Evolutionary conservation across 257 asterid species (phyloP).

Genomic region (Salvia splendens): DNA sequence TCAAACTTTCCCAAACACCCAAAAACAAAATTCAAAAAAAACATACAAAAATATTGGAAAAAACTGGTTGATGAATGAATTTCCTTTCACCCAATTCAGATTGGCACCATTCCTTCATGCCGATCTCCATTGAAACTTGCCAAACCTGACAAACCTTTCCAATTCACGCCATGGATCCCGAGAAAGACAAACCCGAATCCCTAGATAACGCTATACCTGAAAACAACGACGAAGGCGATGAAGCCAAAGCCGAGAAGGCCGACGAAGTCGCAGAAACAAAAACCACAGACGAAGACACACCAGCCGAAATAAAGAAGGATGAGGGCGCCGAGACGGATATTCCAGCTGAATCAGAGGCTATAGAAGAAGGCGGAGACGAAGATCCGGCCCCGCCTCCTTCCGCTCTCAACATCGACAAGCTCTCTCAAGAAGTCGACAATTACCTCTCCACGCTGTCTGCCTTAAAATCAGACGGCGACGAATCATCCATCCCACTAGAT

Average conservation of each 20-base stretch:
- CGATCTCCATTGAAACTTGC: neutral
- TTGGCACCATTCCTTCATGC: constrained; percentile 8
- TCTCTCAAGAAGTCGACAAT: constrained; percentile 67
- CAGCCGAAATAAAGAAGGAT: neutral
- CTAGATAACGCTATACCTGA: neutral
- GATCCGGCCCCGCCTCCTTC: constrained; percentile 36
- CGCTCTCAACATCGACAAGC: constrained; percentile 71
- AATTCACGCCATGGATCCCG: constrained; percentile 49
- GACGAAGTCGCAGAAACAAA: neutral
- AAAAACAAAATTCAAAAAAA: neutral
- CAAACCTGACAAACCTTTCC: neutral
- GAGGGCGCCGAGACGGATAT: neutral
- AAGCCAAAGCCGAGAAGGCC: neutral
- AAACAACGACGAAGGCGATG: constrained; percentile 10
- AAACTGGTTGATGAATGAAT: constrained; percentile 9
- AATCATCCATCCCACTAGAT: constrained; percentile 37
- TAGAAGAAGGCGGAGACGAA: constrained; percentile 20
- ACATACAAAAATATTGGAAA: neutral
- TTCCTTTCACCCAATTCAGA: too few species aligned
- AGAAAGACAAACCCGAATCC: constrained; percentile 43
- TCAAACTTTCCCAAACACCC: constrained; percentile 3
- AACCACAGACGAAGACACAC: neutral
- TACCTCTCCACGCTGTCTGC: constrained; percentile 44
- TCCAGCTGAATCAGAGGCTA: constrained; percentile 8
- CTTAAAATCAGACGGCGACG: constrained; percentile 25